Evolutionary conservation across 2,329 filamentous ascomycete species (phyloP), one percentile per base, ranked within the genome.

Genomic region (Huntiella bhutanensis): DNA sequence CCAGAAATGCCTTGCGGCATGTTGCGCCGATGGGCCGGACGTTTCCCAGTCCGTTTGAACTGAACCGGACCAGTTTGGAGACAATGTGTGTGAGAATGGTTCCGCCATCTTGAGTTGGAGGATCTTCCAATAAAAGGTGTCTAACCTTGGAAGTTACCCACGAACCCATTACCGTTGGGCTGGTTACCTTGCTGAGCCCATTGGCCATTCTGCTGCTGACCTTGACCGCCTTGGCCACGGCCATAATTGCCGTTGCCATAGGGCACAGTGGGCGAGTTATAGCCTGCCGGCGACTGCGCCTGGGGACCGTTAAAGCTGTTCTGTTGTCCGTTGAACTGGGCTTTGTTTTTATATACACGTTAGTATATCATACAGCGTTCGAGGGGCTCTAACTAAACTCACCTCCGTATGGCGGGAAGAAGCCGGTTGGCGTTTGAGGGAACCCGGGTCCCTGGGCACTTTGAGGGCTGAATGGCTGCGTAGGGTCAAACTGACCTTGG

Each of bases 341-440:
- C 68, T 67, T 52, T 50, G n/a, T 7, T 50, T 43, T 46, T 35
- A 16, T 22, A 40, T 36, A 19, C 10, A 15, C 7, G 15, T n/a
- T 44, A 16, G 33, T 13, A 34, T n/a, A 15, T 19, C 37, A 40
- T 16, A 12, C 16, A 40, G 16, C 16, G 10, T 16, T 28, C 8
- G 7, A 28, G 6, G 2, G 22, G 22, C 6, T 10, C 2, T 28
- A 28, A 15, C 12, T 38, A 49, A 46, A 68, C 70, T 63, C 74
- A 73, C 83, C 83, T 59, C 82, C 80, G 60, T 96, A 96, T 65
- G 96, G 91, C 54, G 88, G 86, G 63, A 95, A 96, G 68, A 85
- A 95, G 33, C 72, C 69, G 49, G 77, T 79, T 39, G 84, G 82
- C 39, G 84, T 83, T 55, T 79, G 82, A 52, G 82, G 80, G 58